Evolutionary conservation across 768 basidiomycete genomes (phyloP).

Genomic region (Gyrodon lividus): DNA sequence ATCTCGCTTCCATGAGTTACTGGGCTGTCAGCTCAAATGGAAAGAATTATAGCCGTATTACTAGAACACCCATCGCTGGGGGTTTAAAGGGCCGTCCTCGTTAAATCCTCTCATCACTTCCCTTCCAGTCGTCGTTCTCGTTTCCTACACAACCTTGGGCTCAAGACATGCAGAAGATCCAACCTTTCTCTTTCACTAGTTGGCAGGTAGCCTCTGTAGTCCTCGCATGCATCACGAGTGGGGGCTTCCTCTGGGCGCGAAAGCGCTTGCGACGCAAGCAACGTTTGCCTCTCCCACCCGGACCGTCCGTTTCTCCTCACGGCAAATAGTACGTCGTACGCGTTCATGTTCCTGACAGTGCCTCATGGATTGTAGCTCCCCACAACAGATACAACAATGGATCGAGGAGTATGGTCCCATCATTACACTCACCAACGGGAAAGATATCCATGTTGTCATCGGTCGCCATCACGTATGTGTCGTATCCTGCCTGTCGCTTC

Average conservation of each 20-base stretch:
- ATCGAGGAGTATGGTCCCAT: conserved; percentile 8
- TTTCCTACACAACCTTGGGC: neutral
- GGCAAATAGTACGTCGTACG: neutral
- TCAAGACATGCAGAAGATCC: neutral
- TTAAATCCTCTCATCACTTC: too few relatives aligned
- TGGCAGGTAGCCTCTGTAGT: neutral
- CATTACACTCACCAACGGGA: conserved; percentile 3
- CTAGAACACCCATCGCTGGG: too few relatives aligned
- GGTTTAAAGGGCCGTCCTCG: neutral
- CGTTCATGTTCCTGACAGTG: neutral
- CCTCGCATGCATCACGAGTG: neutral
- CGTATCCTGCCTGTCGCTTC: neutral
- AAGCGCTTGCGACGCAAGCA: neutral
- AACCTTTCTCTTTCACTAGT: neutral
- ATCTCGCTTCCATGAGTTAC: too few relatives aligned
- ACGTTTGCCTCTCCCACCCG: neutral
- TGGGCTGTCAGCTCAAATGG: too few relatives aligned
- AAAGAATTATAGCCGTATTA: too few relatives aligned
- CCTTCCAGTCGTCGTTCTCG: too few relatives aligned
- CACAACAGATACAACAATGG: conserved; percentile 5
- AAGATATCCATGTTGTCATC: conserved; percentile 3
- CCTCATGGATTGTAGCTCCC: neutral
- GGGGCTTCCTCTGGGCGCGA: neutral
- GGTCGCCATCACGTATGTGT: conserved; percentile 5
- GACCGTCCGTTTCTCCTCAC: conserved; percentile 4